phyloP scores from a whole-genome alignment of 768 basidiomycete genomes.

The Strobilomyces dryophilus region DNA sequence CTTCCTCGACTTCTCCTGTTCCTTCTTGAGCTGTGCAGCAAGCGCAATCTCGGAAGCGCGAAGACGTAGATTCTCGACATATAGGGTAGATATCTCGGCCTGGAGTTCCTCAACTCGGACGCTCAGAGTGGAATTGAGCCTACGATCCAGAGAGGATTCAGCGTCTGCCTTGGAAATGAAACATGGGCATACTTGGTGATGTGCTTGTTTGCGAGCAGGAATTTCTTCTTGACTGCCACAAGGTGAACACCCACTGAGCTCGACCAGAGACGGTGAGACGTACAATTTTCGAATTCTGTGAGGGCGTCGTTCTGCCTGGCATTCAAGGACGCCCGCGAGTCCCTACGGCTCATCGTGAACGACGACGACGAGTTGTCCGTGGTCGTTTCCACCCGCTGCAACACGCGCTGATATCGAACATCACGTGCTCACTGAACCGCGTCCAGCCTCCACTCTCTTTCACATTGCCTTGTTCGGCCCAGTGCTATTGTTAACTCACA shows the following conservation, averaged over 20 bases:
- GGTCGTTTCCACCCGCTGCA: constrained; percentile 18
- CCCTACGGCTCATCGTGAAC: constrained; percentile 33
- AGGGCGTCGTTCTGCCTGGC: constrained; percentile 74
- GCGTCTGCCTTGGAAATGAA: constrained; percentile 1
- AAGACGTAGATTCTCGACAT: constrained; percentile 78
- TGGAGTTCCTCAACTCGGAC: constrained; percentile 82
- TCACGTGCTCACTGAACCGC: constrained; percentile 29
- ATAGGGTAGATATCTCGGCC: constrained; percentile 74
- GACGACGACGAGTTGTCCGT: constrained; percentile 16
- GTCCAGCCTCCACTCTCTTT: constrained; percentile 21
- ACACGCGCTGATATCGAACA: constrained; percentile 36
- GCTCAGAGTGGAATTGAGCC: constrained; percentile 83
- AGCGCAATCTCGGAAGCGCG: constrained; percentile 79
- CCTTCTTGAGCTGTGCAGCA: constrained; percentile 70
- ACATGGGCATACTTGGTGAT: constrained; percentile 68
- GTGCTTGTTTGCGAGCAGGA: constrained; percentile 85
- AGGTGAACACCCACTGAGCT: constrained; percentile 9
- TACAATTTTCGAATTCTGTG: constrained; percentile 82
- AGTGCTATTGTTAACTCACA: constrained; percentile 15
- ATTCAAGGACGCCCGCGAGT: constrained; percentile 46
- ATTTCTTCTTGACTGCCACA: constrained; percentile 85
- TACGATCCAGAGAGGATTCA: constrained; percentile 26
- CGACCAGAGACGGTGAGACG: constrained; percentile 25
- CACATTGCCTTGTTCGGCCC: constrained; percentile 23
- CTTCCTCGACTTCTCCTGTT: constrained; percentile 71